Evolutionary conservation across 306 rosid genomes (phyloP).

Genomic region (Prunus salicina): DNA sequence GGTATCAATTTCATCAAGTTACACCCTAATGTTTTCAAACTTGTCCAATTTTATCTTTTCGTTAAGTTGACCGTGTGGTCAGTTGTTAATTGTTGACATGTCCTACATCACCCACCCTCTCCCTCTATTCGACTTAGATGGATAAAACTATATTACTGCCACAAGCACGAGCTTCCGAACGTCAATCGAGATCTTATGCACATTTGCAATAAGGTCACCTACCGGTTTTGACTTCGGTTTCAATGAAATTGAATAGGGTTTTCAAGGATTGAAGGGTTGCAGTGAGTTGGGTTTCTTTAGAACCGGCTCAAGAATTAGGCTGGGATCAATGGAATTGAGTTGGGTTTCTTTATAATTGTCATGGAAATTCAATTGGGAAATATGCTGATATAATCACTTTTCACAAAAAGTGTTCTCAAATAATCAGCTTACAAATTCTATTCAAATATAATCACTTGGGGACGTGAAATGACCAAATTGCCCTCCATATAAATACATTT

Average conservation of each 20-base stretch:
- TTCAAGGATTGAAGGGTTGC: not conserved
- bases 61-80: too few relatives aligned
- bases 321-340: not conserved
- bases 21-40: too few relatives aligned
- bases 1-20: too few relatives aligned
- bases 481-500: too few relatives aligned
- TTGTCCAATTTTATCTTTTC: too few relatives aligned
- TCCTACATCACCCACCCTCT: not conserved
- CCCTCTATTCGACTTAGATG: not conserved
- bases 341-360: not conserved
- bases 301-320: not conserved
- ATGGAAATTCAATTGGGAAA: not conserved
- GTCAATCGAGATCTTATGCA: conserved; percentile 10
- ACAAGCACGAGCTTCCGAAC: conserved; percentile 31
- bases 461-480: too few relatives aligned
- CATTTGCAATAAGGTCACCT: not conserved
- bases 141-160: conserved; percentile 28
- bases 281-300: not conserved
- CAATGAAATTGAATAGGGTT: not conserved
- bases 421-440: too few relatives aligned
- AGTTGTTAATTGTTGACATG: too few relatives aligned
- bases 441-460: too few relatives aligned
- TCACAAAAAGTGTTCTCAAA: too few relatives aligned
- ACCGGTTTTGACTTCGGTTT: not conserved
- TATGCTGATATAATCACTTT: too few relatives aligned